Base-by-base conservation (phyloP, 1,284 basidiomycete species). In the Malassezia furfur region DNA sequence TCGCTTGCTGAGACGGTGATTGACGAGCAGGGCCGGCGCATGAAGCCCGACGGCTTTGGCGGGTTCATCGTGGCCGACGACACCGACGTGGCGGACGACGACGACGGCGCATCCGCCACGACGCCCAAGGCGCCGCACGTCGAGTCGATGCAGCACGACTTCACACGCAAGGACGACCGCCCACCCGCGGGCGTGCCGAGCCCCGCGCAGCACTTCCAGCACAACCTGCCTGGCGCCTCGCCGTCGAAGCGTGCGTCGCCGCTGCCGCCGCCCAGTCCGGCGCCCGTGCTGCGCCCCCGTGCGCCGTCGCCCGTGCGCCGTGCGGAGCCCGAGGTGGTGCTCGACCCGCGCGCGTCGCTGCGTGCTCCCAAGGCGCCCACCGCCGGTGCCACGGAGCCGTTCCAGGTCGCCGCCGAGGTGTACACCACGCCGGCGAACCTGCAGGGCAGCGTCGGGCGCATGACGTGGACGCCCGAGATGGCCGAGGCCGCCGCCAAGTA, bases 401-500 rank as follows among this genome's bases (percentile, higher is more conserved):
- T 52, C 40, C 45, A 44, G 5, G 35, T 57, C 22, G 55, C 55
- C 15, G 25, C 55, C 7, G 55, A 57, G 30, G 48, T 57, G 38
- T 57, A 57, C 40, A 57, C 55, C n/a, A 57, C 55, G 35, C 55
- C 55, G 31, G 39, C 43, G 21, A 37, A 30, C 28, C 15, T 52
- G 36, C 49, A 51, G 30, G 41, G 45, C 17, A 34, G 30, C 11
- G 15, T 31, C 5, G 49, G 44, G n/a, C 54, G 54, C 30, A 51
- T 57, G 44, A 57, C 54, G n/a, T 57, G 54, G 54, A 57, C 54
- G 28, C 54, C 54, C 11, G 54, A 51, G 34, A 47, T 57, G 41
- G 54, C 54, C 11, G 54, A 56, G 45, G 54, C 54, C 6, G 54
- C 54, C 4, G 54, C 54, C 19, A 56, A 56, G 54, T 56, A 56